A percentile compares a stretch with the other conserved stretches of the same genome.
Evolutionary conservation across 2,329 filamentous ascomycete species (phyloP).

Genomic region (Hypoxylon sp.): DNA sequence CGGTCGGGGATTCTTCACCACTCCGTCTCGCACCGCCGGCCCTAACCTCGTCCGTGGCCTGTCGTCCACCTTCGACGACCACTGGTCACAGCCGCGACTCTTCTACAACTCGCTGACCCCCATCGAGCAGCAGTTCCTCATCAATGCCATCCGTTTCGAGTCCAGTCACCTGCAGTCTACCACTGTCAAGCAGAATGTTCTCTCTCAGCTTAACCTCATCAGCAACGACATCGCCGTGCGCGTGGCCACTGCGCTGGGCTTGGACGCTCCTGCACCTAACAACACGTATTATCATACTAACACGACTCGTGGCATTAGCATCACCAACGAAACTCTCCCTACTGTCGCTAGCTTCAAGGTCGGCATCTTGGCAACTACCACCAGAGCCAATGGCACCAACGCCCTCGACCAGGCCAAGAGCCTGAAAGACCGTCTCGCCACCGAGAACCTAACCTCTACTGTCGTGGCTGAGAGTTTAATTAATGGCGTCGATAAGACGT

Average conservation of each 20-base stretch:
- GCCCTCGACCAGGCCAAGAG: constrained; percentile 62
- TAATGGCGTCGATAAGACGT: constrained; percentile 71
- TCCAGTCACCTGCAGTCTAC: constrained; percentile 69
- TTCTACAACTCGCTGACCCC: constrained; percentile 79
- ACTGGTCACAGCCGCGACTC: constrained; percentile 78
- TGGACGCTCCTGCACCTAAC: constrained; percentile 71
- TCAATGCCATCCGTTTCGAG: constrained; percentile 82
- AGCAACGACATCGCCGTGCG: constrained; percentile 75
- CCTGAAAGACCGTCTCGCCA: constrained; percentile 64
- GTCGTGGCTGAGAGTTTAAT: constrained; percentile 72
- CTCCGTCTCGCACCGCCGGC: constrained; percentile 66
- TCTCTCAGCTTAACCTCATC: constrained; percentile 77
- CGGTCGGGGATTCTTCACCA: constrained; percentile 78
- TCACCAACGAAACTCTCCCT: constrained; percentile 69
- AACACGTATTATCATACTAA: constrained; percentile 77
- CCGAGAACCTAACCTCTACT: constrained; percentile 66
- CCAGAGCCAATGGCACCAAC: constrained; percentile 54
- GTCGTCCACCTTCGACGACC: constrained; percentile 76
- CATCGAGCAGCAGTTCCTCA: constrained; percentile 76
- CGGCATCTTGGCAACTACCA: constrained; percentile 67
- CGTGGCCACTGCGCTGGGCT: constrained; percentile 72
- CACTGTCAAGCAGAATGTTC: constrained; percentile 73
- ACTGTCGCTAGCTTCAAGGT: constrained; percentile 74
- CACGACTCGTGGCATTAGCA: constrained; percentile 71
- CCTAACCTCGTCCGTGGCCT: constrained; percentile 69